Evolutionary conservation across 1,139 yeast genomes (phyloP), one percentile per base, ranked within the genome.

Genomic region (Meyerozyma elateridarum): DNA sequence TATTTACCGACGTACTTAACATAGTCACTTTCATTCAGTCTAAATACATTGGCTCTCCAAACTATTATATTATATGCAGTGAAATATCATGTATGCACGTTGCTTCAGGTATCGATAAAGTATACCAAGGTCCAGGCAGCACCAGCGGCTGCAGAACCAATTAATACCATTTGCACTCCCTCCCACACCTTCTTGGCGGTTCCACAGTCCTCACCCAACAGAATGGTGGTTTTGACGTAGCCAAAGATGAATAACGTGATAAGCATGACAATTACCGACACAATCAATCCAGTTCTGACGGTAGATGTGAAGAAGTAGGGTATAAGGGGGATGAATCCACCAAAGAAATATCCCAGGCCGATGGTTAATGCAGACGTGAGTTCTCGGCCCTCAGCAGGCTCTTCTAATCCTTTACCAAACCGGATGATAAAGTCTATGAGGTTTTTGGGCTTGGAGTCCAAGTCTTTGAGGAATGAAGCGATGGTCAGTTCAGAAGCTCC

Each of bases 91-190:
- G n/a, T n/a, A n/a, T n/a, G n/a, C n/a, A n/a, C n/a, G n/a, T 11
- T n/a, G n/a, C n/a, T n/a, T n/a, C n/a, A 30, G 16, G 22, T 31
- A 29, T 82, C 95, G 42, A 88, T 79, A 42, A 81, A 61, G 52
- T 79, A 82, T 28, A 91, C 97, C 53, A 89, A 73, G 29, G 79
- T 78, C 96, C 96, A 91, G 14, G 98, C 97, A 16, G 95, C 85
- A 6, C 95, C 95, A 4, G 98, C 98, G 16, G 98, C 98, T 20
- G 84, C 63, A 12, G 96, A 94, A 27, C 98, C 98, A 32, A 87
- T 89, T 14, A 83, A 62, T 36, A 88, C 80, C 97, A 91, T 91
- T 59, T 88, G 95, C 26, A 83, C 36, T 32, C 97, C 97, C 55
- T 88, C 95, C 30, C 64, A 60, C 5, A 83, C 61, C 49, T 85